These are phyloP conservation scores for Colletotrichum noveboracense DNA, from an alignment of 2,329 filamentous ascomycete genomes.

Conservation along the genomic window DNA sequence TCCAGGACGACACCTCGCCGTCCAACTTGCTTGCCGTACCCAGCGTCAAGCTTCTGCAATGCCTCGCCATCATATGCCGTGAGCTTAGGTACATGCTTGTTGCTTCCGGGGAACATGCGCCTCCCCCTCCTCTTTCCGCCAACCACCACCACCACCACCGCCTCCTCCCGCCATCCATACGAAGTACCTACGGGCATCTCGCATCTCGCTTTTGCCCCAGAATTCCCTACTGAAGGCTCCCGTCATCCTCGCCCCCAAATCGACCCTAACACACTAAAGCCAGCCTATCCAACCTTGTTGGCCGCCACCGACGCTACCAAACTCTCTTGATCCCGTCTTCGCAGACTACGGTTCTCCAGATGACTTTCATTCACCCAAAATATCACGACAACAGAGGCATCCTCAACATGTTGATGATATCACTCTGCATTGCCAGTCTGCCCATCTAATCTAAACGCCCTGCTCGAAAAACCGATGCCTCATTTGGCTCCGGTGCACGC, in stretches of 20 bases:
- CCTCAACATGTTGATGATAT: not conserved
- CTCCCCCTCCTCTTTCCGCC: not conserved
- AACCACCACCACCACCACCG: not conserved
- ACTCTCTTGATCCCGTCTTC: not conserved
- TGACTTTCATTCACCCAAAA: not conserved
- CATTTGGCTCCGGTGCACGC: not conserved
- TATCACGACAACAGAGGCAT: not conserved
- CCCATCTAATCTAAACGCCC: not conserved
- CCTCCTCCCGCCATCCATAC: not conserved
- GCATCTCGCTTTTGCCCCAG: not conserved
- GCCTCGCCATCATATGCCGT: not conserved
- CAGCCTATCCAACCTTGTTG: not conserved
- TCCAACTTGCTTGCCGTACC: not conserved
- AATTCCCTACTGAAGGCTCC: not conserved
- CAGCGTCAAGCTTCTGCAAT: not conserved
- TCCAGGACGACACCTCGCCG: not conserved
- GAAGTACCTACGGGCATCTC: not conserved
- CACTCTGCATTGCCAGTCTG: not conserved
- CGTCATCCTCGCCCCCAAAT: not conserved
- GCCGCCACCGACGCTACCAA: not conserved
- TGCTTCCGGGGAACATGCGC: not conserved
- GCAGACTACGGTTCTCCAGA: not conserved
- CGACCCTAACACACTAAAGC: not conserved
- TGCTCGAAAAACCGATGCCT: not conserved
- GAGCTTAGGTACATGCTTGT: not conserved